These are phyloP conservation scores for Exophiala oligosperma DNA, from an alignment of 2,329 filamentous ascomycete species.

Conservation along the genomic window DNA sequence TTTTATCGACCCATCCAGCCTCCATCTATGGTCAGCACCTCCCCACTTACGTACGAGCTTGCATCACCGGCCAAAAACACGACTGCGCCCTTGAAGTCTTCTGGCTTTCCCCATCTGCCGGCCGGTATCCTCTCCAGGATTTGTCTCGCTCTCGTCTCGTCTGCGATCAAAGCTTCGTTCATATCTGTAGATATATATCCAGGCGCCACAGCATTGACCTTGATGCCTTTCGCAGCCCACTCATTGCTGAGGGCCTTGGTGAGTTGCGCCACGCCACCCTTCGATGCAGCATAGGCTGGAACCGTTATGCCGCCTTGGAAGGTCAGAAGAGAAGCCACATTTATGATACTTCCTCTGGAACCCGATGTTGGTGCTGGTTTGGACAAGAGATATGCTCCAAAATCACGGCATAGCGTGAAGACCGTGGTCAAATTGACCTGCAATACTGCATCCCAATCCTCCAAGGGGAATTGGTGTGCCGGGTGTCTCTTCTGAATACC, in stretches of 20 bases:
- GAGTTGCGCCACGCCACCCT: constrained; percentile 80
- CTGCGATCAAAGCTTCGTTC: constrained; percentile 78
- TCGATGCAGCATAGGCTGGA: constrained; percentile 81
- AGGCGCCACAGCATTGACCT: constrained; percentile 84
- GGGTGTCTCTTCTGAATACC: constrained; percentile 81
- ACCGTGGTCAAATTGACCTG: constrained; percentile 85
- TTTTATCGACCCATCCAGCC: constrained; percentile 28
- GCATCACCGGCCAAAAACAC: constrained; percentile 50
- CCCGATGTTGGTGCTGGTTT: constrained; percentile 41
- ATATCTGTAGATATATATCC: constrained; percentile 94
- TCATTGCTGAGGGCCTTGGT: constrained; percentile 86
- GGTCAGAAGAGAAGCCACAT: constrained; percentile 75
- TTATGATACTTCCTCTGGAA: constrained; percentile 62
- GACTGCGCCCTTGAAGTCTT: constrained; percentile 53
- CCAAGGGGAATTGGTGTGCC: constrained; percentile 71
- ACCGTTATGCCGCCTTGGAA: constrained; percentile 89
- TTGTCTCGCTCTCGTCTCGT: constrained; percentile 66
- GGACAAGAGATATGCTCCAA: constrained; percentile 74
- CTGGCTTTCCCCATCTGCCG: constrained; percentile 72
- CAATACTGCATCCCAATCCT: constrained; percentile 77
- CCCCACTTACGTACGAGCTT: constrained; percentile 49
- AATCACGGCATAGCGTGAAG: constrained; percentile 75
- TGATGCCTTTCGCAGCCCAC: constrained; percentile 77
- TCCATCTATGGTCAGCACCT: constrained; percentile 42
- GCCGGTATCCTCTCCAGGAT: constrained; percentile 82